A percentile compares a stretch with the other conserved stretches of the same genome.
These are phyloP conservation scores for Tetracentron sinense DNA, from an alignment of 164 flowering plant species.

Conservation along the genomic window DNA sequence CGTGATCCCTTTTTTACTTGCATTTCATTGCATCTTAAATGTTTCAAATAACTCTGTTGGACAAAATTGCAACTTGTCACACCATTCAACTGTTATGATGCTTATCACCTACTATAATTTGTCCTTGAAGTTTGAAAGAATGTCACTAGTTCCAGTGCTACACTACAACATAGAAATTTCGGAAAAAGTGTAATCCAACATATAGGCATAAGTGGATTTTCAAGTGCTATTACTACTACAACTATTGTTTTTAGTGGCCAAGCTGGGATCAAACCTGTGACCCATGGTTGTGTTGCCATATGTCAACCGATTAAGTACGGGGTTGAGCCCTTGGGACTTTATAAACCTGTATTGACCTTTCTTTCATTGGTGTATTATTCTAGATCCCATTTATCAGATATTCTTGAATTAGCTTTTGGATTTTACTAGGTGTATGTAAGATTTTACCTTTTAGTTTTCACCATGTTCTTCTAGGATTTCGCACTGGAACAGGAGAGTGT, in stretches of 20 bases:
- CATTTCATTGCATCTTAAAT: too few relatives aligned
- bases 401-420: neutral
- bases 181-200: neutral
- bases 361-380: neutral
- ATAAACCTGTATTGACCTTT: neutral
- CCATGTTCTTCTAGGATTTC: slow-evolving; percentile 59
- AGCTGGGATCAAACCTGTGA: too few relatives aligned
- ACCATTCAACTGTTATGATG: neutral
- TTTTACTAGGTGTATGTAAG: neutral
- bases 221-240: too few relatives aligned
- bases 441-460: slow-evolving; percentile 2
- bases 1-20: too few relatives aligned
- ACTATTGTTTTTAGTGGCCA: too few relatives aligned
- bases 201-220: neutral
- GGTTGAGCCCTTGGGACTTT: too few relatives aligned
- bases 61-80: neutral
- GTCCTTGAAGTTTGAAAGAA: too few relatives aligned
- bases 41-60: neutral
- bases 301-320: too few relatives aligned
- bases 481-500: slow-evolving; percentile 80
- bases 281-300: too few relatives aligned
- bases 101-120: too few relatives aligned
- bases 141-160: neutral
- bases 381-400: neutral
- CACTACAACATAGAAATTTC: too few relatives aligned